Conservation (phyloP, 2,329 filamentous ascomycete species). For the Xylariaceae sp. region DNA sequence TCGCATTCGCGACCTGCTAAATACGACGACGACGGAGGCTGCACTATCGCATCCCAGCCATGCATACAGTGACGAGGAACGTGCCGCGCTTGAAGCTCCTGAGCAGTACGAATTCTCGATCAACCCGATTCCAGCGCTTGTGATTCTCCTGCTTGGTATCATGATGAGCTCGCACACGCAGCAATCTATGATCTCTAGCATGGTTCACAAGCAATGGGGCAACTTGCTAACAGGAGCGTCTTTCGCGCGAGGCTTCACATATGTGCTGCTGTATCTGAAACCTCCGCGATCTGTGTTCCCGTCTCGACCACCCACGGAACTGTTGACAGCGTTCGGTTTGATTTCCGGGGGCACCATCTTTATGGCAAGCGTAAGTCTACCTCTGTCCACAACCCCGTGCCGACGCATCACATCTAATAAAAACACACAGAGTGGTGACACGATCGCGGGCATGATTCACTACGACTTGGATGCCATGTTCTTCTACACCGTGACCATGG, state of each 20-base stretch:
- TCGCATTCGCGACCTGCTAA: constrained; percentile 70
- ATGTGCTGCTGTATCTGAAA: constrained; percentile 78
- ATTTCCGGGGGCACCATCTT: constrained; percentile 89
- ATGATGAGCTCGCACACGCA: constrained; percentile 98
- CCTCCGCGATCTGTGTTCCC: constrained; percentile 83
- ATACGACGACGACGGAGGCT: constrained; percentile 54
- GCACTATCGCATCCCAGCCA: constrained; percentile 42
- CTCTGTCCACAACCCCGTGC: neutral
- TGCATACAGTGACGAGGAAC: constrained; percentile 52
- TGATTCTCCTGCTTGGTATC: constrained; percentile 85
- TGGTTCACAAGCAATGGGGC: constrained; percentile 96
- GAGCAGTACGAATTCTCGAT: constrained; percentile 75
- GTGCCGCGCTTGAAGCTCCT: constrained; percentile 62
- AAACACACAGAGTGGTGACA: constrained; percentile 70
- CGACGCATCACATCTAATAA: constrained; percentile 13
- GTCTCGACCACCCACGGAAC: constrained; percentile 85
- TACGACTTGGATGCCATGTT: constrained; percentile 90
- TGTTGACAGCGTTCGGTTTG: constrained; percentile 86
- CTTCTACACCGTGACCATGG: constrained; percentile 87
- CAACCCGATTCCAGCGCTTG: constrained; percentile 86
- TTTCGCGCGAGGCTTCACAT: constrained; percentile 78
- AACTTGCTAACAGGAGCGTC: constrained; percentile 82
- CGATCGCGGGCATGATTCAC: constrained; percentile 76
- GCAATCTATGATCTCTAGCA: constrained; percentile 80
- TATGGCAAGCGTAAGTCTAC: constrained; percentile 78